Conservation (phyloP, 2,329 filamentous ascomycete species). For the Curvularia spicifera region DNA sequence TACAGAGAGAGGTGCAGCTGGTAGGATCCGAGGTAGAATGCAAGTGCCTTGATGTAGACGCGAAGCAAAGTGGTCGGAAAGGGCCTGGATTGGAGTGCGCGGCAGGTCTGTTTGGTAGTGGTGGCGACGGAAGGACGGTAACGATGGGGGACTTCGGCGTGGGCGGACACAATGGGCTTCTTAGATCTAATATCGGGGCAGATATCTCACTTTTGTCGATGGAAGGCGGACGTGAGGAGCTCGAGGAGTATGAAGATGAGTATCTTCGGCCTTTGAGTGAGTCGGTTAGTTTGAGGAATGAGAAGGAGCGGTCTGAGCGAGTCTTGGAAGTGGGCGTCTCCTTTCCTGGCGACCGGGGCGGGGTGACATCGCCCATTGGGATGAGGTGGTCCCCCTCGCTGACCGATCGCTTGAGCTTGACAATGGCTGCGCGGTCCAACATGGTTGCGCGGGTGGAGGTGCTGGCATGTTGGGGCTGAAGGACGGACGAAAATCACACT, state of each 20-base stretch:
- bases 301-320: slow-evolving; percentile 32
- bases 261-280: slow-evolving; percentile 32
- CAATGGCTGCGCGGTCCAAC: slow-evolving; percentile 26
- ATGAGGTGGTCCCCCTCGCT: slow-evolving; percentile 31
- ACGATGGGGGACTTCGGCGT: slow-evolving; percentile 13
- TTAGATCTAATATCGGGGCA: slow-evolving; percentile 29
- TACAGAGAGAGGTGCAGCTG: slow-evolving; percentile 20
- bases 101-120: slow-evolving; percentile 8
- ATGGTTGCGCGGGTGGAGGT: slow-evolving; percentile 22
- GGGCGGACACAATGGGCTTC: slow-evolving; percentile 26
- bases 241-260: slow-evolving; percentile 19
- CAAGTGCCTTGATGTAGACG: slow-evolving; percentile 15
- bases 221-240: slow-evolving; percentile 20
- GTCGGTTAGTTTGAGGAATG: slow-evolving; percentile 38
- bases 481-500: slow-evolving; percentile 25
- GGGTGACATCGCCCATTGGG: slow-evolving; percentile 23
- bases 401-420: slow-evolving; percentile 34
- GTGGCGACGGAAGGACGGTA: slow-evolving; percentile 8
- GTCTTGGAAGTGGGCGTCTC: slow-evolving; percentile 10
- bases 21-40: slow-evolving; percentile 35
- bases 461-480: slow-evolving; percentile 3
- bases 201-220: slow-evolving; percentile 37
- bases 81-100: slow-evolving; percentile 21
- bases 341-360: slow-evolving; percentile 20
- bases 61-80: slow-evolving; percentile 1